Evolutionary conservation across 2,329 filamentous ascomycete genomes (phyloP).

Genomic region (Stagonosporopsis chrysanthemi): DNA sequence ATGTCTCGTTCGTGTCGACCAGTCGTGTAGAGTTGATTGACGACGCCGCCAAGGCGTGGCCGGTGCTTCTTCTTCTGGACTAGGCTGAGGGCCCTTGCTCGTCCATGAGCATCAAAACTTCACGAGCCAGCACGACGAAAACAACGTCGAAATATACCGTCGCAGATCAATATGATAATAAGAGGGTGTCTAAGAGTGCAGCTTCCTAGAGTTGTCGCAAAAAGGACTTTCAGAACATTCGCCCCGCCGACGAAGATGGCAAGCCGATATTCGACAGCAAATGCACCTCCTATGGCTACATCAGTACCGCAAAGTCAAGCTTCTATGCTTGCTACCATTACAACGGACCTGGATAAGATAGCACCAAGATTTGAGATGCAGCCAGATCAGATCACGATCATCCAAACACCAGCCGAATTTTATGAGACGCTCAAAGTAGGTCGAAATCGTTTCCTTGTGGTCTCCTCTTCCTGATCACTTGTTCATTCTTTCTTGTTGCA

Average conservation of each 20-base stretch:
- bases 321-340: conserved; percentile 66
- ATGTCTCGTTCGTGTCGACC: conserved; percentile 22
- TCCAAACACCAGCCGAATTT: conserved; percentile 85
- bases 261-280: conserved; percentile 45
- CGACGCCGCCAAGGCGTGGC: conserved; percentile 32
- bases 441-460: conserved; percentile 4
- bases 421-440: conserved; percentile 87
- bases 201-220: conserved; percentile 28
- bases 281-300: conserved; percentile 37
- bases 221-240: conserved; percentile 25
- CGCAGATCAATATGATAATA: conserved; percentile 43
- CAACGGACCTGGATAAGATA: conserved; percentile 81
- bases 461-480: background rate
- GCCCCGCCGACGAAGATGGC: conserved; percentile 23
- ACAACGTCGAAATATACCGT: background rate
- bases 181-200: conserved; percentile 38
- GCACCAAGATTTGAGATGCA: conserved; percentile 89
- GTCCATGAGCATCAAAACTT: conserved; percentile 37
- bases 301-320: conserved; percentile 56
- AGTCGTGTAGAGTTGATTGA: conserved; percentile 34
- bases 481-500: background rate
- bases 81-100: conserved; percentile 26
- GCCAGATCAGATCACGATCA: conserved; percentile 79
- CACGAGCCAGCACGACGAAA: conserved; percentile 18
- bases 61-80: conserved; percentile 8